Base-by-base conservation (phyloP, 1,284 basidiomycete species). In the Pseudozyma hubeiensis region DNA sequence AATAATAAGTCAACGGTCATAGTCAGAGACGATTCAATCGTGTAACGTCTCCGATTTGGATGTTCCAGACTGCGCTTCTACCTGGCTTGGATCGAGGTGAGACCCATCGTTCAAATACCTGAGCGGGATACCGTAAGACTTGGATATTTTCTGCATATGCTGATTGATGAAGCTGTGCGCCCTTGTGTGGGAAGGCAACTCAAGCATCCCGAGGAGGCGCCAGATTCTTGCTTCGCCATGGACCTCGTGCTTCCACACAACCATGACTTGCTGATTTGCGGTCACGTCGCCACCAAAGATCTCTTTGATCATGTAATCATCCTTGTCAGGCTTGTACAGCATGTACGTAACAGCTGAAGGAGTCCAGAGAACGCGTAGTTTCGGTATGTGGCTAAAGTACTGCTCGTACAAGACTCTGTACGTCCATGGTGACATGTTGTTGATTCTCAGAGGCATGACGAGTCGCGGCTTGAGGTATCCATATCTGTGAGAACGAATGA, bases 151-250 rank as follows among this genome's bases (percentile, higher is more conserved):
- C 24, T 24, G 24, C 24, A 24, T 24, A 24, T 24, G 24, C 24
- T 24, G 24, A 24, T 24, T 24, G 24, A 24, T 24, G 24, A 24
- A 24, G 24, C 24, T 24, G 24, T 24, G 24, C 24, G 24, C 24
- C 24, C 24, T 24, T 24, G 24, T 24, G n/a, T 44, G 31, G 8
- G 41, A 44, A 35, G 52, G 52, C 41, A 53, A 19, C 33, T 53
- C 52, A 7, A 45, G 17, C 7, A 53, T 6, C 2, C 52, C 52
- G 8, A 53, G 13, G 1, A 53, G 31, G 5, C 41, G 41, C 52
- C 52, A 53, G 13, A 53, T 29, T 8, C 13, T 45, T 8, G 52
- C 52, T 13, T 44, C 17, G 0, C 40, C 41, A n/a, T 53, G 16
- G 13, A 24, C 11, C 9, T 45, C 7, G 7, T 31, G 52, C 33